Evolutionary conservation across 306 rosid species (phyloP), one percentile per base, ranked within the genome.

Genomic region (Vicia sativa): DNA sequence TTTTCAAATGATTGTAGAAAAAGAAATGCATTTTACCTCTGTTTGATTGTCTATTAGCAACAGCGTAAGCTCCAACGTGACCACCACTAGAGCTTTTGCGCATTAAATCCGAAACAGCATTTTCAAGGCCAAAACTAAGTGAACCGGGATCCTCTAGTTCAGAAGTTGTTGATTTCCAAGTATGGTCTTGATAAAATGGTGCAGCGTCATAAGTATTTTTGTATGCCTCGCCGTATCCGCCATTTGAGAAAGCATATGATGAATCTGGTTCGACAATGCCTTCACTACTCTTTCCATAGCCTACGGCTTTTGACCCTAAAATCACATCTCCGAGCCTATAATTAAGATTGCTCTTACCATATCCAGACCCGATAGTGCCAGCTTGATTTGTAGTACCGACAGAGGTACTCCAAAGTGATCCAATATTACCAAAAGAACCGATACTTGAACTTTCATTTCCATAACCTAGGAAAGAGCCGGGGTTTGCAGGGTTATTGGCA

Each of bases 61-160:
- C 88, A 77, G 87, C 73, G 68, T 83, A 88, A 74, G 81, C 88
- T 23, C 84, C 88, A 70, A 86, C 78, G 72, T 84, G 87, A 71
- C 87, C 87, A 64, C 87, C 88, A 62, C 81, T 82, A 62, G 93
- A 83, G 54, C 79, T 74, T 82, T 81, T 83, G 76, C 84, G 80
- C 71, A 84, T 81, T 35, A 79, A 90, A 77, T 87, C 91, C 53
- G 97, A 85, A 84, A 87, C 86, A 65, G 82, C 83, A 82, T 79
- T 76, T 62, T 85, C 89, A 68, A 87, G 73, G 31, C 89, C 96
- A 80, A 81, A 87, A 61, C 85, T 87, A 65, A 87, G 84, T 69
- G 86, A 75, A 39, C 82, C 77, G 60, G 91, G 68, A 46, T 78
- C 91, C 70, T 87, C 91, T 16, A 81, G 74, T 46, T 83, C 90